phyloP scores from a whole-genome alignment of 202 grass and related monocot genomes.

The Panicum virgatum region DNA sequence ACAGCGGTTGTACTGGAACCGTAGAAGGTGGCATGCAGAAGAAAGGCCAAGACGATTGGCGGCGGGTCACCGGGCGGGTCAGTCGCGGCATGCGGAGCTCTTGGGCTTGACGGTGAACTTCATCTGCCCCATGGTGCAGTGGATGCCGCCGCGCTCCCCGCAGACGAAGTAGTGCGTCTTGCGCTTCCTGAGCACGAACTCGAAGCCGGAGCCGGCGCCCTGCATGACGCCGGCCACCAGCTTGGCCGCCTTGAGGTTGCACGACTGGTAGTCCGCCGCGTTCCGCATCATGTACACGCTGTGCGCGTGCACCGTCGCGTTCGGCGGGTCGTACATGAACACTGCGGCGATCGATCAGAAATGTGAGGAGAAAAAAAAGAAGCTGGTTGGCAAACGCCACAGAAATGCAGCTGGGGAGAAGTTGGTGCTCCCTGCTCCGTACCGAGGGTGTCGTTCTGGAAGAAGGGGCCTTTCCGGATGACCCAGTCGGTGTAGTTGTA shows the following conservation, averaged over 20 bases:
- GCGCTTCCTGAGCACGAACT: constrained; percentile 78
- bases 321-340: constrained; percentile 94
- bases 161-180: constrained; percentile 93
- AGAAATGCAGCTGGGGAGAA: too few species aligned
- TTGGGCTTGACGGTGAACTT: constrained; percentile 85
- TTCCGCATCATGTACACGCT: constrained; percentile 80
- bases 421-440: too few species aligned
- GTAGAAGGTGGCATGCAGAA: constrained; percentile 48
- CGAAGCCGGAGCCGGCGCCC: constrained; percentile 64
- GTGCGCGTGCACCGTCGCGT: constrained; percentile 70
- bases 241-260: constrained; percentile 77
- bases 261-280: constrained; percentile 56
- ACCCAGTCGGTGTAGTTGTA: constrained; percentile 98
- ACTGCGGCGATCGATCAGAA: too few species aligned
- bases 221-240: constrained; percentile 70
- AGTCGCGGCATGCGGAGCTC: constrained; percentile 43
- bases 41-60: not conserved
- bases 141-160: constrained; percentile 66
- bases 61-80: not conserved
- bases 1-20: constrained; percentile 2
- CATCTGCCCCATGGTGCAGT: constrained; percentile 81
- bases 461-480: constrained; percentile 71
- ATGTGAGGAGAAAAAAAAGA: too few species aligned
- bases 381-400: not conserved
- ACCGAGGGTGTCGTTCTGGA: constrained; percentile 81